phyloP scores from a whole-genome alignment of 345 rosid species.

The Gossypioides kirkii region DNA sequence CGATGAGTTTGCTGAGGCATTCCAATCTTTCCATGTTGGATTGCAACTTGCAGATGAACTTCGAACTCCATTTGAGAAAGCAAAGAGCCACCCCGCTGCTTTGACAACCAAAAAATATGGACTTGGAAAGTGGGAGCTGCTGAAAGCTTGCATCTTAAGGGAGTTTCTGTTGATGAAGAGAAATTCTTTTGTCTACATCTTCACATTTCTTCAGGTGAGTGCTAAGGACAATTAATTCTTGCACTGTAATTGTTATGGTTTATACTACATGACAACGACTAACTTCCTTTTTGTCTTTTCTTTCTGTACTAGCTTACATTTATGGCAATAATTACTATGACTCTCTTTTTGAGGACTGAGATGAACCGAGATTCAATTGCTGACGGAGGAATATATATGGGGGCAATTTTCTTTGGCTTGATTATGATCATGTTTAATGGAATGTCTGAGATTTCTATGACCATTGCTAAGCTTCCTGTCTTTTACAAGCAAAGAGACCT shows the following conservation, averaged over 20 bases:
- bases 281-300: slow-evolving; percentile 8
- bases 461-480: slow-evolving; percentile 74
- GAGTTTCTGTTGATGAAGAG: slow-evolving; percentile 72
- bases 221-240: not conserved
- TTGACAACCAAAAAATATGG: slow-evolving; percentile 54
- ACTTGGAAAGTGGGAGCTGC: slow-evolving; percentile 44
- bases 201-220: slow-evolving; percentile 63
- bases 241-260: not conserved
- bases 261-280: slow-evolving; percentile 3
- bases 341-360: slow-evolving; percentile 59
- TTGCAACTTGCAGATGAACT: slow-evolving; percentile 43
- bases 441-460: slow-evolving; percentile 66
- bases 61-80: slow-evolving; percentile 46
- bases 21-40: slow-evolving; percentile 57
- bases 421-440: slow-evolving; percentile 59
- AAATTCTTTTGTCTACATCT: slow-evolving; percentile 63
- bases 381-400: slow-evolving; percentile 50
- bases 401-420: slow-evolving; percentile 63
- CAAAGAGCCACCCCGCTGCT: slow-evolving; percentile 72
- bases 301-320: slow-evolving; percentile 29
- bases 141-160: slow-evolving; percentile 54
- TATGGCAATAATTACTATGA: slow-evolving; percentile 31
- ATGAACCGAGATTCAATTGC: slow-evolving; percentile 36
- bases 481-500: slow-evolving; percentile 83
- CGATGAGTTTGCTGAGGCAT: slow-evolving; percentile 63